Evolutionary conservation across 176 grass and related monocot species (phyloP).

Genomic region (Juncus effusus): DNA sequence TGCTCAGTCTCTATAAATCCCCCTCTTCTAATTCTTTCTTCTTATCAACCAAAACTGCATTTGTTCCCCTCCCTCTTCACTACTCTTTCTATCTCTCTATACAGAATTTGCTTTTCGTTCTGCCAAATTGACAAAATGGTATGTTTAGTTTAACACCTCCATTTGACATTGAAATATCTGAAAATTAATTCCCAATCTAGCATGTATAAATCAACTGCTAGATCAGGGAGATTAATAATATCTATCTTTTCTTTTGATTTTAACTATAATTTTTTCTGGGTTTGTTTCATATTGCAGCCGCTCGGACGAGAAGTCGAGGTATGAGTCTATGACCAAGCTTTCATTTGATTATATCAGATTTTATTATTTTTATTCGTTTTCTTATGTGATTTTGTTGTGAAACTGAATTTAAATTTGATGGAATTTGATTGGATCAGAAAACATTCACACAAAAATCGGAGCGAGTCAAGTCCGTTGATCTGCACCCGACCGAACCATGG

Average conservation of each 20-base stretch:
- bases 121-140: constrained; percentile 32
- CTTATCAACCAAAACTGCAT: constrained; percentile 1
- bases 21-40: background rate
- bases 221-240: background rate
- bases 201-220: background rate
- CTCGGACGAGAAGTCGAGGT: constrained; percentile 99
- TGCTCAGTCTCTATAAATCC: too few relatives aligned
- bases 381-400: constrained; percentile 2
- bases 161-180: too few relatives aligned
- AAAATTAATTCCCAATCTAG: background rate
- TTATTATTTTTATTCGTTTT: constrained; percentile 12
- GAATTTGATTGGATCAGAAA: constrained; percentile 51
- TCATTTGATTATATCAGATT: constrained; percentile 28
- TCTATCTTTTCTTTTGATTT: background rate
- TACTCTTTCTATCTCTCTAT: constrained; percentile 12
- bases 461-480: constrained; percentile 96
- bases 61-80: background rate
- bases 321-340: constrained; percentile 6
- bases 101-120: background rate
- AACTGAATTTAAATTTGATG: constrained; percentile 26
- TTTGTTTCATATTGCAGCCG: constrained; percentile 48
- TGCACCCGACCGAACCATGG: constrained; percentile 99
- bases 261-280: background rate
- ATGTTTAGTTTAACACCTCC: background rate
- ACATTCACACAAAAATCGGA: constrained; percentile 92